These are phyloP conservation scores for Puccinellia tenuiflora DNA, from an alignment of 176 grass and related monocot species.

Conservation along the genomic window DNA sequence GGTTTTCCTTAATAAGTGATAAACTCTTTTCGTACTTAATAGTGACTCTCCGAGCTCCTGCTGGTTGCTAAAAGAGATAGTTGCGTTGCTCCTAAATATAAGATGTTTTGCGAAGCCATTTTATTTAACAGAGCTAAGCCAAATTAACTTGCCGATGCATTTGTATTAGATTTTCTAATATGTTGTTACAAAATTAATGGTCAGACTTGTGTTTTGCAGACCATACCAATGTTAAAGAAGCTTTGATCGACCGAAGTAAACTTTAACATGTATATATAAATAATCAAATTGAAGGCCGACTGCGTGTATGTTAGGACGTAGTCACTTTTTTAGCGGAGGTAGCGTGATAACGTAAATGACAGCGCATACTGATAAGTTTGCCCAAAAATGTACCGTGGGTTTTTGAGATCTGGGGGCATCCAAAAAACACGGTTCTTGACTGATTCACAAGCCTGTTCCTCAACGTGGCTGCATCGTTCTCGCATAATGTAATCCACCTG, in stretches of 20 bases:
- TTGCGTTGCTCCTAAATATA: too few relatives aligned
- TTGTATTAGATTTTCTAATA: background rate
- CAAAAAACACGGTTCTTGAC: slow-evolving; percentile 12
- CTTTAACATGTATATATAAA: background rate
- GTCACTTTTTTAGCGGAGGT: background rate
- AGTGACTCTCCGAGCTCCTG: too few relatives aligned
- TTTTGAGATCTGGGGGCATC: slow-evolving; percentile 13
- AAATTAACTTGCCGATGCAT: too few relatives aligned
- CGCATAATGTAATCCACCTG: background rate
- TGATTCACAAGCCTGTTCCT: slow-evolving; percentile 3
- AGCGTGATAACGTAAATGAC: background rate
- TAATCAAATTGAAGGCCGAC: background rate
- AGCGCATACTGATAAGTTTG: background rate
- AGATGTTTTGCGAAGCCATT: too few relatives aligned
- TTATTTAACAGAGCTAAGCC: too few relatives aligned
- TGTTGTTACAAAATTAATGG: background rate
- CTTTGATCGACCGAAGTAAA: background rate
- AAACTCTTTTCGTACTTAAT: too few relatives aligned
- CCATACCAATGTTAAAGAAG: background rate
- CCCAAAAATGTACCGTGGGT: background rate
- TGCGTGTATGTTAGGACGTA: background rate
- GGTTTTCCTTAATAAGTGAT: background rate
- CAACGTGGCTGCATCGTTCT: slow-evolving; percentile 38
- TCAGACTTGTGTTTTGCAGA: background rate
- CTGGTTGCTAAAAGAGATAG: too few relatives aligned